Evolutionary conservation across 169 alveolate genomes (phyloP), one percentile per base, ranked within the genome.

Genomic region (Plasmodium vivax): DNA sequence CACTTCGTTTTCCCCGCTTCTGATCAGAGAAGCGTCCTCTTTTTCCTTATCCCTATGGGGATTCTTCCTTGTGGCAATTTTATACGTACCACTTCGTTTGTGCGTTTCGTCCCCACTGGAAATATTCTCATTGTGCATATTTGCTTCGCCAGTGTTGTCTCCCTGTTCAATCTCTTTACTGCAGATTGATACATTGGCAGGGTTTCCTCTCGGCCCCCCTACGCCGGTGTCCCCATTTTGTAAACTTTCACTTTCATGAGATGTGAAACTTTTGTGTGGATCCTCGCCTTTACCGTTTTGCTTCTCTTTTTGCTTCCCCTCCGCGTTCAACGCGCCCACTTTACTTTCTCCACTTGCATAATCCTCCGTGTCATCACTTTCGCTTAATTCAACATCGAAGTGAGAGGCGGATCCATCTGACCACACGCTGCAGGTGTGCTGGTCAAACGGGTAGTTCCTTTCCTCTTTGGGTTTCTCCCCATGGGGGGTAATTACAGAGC

Each of bases 381-480:
- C 34, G 34, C 84, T 77, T 77, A 45, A 77, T 77, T 77, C 84
- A 19, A 77, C 84, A 34, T 77, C 84, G 34, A 77, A 77, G 58
- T 77, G 58, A 38, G 84, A 77, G 30, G 71, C 84, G 14, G 84
- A 77, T 77, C 34, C 84, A 34, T 45, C 58, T n/a, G 51, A 77
- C 43, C 3, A 34, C 38, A 54, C 51, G 14, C 58, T 77, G 51
- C 58, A 8, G n/a, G 43, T 68, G 77, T 68, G 16, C 30, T 68
- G n/a, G 27, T 68, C 77, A 68, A 27, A 27, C 32, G 32, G 7
- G n/a, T 68, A 23, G 77, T 68, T 82, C 30, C 51, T 27, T 9
- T 45, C 73, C 23, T 51, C 9, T 82, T 47, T 72, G 2, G 6
- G 45, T 68, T 68, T 7, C n/a, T 23, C 41, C 38, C 30, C 16